Conservation (phyloP, 108 stramenopile species). For the Nitzschia sp. region DNA sequence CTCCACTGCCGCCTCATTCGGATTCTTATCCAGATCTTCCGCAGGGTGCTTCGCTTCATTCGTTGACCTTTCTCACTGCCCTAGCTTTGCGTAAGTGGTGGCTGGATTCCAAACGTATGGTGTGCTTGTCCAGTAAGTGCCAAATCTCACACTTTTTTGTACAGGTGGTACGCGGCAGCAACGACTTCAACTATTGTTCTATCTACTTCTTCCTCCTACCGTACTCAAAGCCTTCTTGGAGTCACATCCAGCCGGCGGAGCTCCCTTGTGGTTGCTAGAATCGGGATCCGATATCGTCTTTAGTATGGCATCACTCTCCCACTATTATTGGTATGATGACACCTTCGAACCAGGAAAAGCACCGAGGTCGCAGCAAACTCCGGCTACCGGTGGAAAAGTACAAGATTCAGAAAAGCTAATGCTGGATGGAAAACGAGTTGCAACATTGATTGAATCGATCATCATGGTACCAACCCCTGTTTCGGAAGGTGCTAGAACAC, state of each 20-base stretch:
- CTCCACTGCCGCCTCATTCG: conserved; percentile 30
- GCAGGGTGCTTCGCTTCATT: conserved; percentile 52
- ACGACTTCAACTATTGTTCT: conserved; percentile 68
- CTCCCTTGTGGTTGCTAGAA: conserved; percentile 77
- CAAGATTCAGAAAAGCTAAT: not conserved
- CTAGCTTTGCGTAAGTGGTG: conserved; percentile 51
- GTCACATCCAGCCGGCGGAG: conserved; percentile 73
- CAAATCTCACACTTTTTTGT: not conserved
- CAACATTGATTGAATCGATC: conserved; percentile 11
- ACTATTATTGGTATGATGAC: conserved; percentile 68
- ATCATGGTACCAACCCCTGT: not conserved
- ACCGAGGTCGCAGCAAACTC: not conserved
- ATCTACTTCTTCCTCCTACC: conserved; percentile 59
- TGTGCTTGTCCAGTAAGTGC: not conserved
- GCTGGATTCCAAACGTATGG: not conserved
- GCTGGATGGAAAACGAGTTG: not conserved
- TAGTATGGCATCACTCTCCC: conserved; percentile 59
- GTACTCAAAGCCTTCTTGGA: conserved; percentile 47
- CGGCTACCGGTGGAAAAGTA: not conserved
- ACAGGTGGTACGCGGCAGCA: conserved; percentile 67
- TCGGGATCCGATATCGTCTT: conserved; percentile 57
- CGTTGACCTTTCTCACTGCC: conserved; percentile 53
- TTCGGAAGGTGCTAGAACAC: conserved; percentile 11
- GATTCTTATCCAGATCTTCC: conserved; percentile 33
- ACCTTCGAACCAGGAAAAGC: conserved; percentile 8